These are phyloP conservation scores for Actinidia chinensis DNA, from an alignment of 179 eudicot species.

Conservation along the genomic window DNA sequence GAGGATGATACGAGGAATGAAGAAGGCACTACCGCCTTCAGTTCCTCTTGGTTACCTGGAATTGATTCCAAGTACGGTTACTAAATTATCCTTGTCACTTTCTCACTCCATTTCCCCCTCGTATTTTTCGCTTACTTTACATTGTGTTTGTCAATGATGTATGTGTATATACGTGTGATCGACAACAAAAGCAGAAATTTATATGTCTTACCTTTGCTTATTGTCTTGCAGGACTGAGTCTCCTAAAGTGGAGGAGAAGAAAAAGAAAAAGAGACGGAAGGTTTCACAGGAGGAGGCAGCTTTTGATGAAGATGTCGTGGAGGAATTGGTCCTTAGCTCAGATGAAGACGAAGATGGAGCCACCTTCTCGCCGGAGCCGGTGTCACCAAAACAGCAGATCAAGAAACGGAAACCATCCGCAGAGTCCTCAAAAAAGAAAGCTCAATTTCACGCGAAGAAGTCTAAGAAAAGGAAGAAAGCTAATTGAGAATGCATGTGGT, in stretches of 20 bases:
- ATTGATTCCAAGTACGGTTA: conserved; percentile 52
- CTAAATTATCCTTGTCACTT: conserved; percentile 11
- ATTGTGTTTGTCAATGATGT: background rate
- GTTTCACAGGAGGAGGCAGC: conserved; percentile 27
- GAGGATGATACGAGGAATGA: conserved; percentile 35
- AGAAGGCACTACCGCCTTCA: conserved; percentile 52
- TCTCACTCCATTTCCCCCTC: conserved; percentile 13
- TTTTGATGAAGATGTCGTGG: conserved; percentile 73
- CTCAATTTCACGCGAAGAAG: conserved; percentile 29
- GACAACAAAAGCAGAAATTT: background rate
- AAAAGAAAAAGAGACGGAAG: conserved; percentile 44
- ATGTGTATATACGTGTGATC: background rate
- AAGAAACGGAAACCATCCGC: conserved; percentile 36
- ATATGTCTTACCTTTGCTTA: background rate
- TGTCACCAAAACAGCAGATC: conserved; percentile 28
- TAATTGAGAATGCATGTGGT: conserved; percentile 27
- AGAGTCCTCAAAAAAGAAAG: conserved; percentile 37
- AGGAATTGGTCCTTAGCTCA: conserved; percentile 87
- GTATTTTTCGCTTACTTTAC: background rate
- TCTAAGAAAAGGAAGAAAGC: conserved; percentile 65
- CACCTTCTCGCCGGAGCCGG: conserved; percentile 18
- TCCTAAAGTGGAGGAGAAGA: conserved; percentile 42
- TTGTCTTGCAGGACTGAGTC: conserved; percentile 32
- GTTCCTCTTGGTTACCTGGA: conserved; percentile 62
- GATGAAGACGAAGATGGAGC: conserved; percentile 68